Base-by-base conservation (phyloP, 78 protist genomes). In the Reticulomyxa filosa region DNA sequence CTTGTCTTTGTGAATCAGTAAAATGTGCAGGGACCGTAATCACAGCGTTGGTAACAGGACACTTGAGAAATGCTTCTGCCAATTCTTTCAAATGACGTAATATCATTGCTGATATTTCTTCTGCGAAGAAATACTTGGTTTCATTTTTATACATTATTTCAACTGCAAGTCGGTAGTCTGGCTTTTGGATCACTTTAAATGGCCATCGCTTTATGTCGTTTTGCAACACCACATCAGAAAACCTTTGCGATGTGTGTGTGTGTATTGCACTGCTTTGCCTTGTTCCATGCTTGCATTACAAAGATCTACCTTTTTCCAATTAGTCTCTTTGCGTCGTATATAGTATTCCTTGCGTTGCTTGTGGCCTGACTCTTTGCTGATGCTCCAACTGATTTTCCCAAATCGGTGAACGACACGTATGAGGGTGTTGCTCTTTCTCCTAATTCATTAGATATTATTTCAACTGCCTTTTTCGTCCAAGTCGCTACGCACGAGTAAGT, bases 401-500 rank as follows among this genome's bases (percentile, higher is more conserved):
- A 0, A 10, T 75, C 73, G 13, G 82, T 57, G 73, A 79, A 83
- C 23, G 83, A 76, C 37, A 83, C 88, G 50, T 46, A 62, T 26
- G 83, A 76, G 2, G 95, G 95, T 7, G 91, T 88, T 25, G 83
- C 83, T 29, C 83, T 75, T 77, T 74, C 64, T 27, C 94, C 94
- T 61, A 71, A 85, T 42, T 83, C 92, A 83, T 89, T 89, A 61
- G 95, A 69, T n/a, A 88, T 81, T 46, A 88, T 82, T 42, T 84
- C 94, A 8, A 84, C 90, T 13, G 38, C 30, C 30, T 59, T 59
- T 38, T 59, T 59, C 65, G 34, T 22, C 66, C 74, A 85, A 35
- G 90, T 88, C 50, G 94, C 97, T 17, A 91, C 94, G 69, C 93
- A 84, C 29, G 83, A 67, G 78, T 83, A 85, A 61, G 90, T 83